Evolutionary conservation across 2,329 filamentous ascomycete genomes (phyloP), one percentile per base, ranked within the genome.

Genomic region (Pestalotiopsis sp.): DNA sequence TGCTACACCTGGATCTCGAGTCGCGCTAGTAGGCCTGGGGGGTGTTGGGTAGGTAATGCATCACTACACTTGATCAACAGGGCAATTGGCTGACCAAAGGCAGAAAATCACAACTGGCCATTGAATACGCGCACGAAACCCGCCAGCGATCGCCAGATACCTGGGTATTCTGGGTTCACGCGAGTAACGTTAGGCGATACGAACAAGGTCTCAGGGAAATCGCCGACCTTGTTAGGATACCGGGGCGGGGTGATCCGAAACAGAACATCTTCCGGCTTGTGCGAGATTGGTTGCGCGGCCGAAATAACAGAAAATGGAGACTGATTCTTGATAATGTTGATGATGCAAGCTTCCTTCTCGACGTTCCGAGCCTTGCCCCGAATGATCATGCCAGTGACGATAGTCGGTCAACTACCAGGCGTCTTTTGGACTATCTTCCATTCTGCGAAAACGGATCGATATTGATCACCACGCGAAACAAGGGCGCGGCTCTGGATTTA

Each of bases 291-390:
- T 72, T 82, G 5, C 74, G 72, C 1, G 72, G 76, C 31, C 70
- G 75, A 60, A 74, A 77, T 52, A 52, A 9, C 6, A 74, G 75
- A 20, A 69, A 56, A 59, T 83, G 80, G 81, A 17, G 77, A 14
- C 71, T 82, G 38, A 70, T 82, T 60, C 73, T 83, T 23, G 80
- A 83, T 56, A 81, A 78, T 68, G 79, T 77, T 56, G 80, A 82
- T 69, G 73, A 82, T 71, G 13, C 58, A 41, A 65, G 74, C 11
- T 69, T 79, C 4, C 76, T 80, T 45, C 75, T 76, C 58, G 39
- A 70, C 61, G 52, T 25, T 13, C 68, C 57, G 63, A 3, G 71
- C 0, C 75, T 73, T 0, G 69, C 76, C 4, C 67, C 78, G 3
- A 66, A 78, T 3, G 64, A 75, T 0, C 68, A 73, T 0, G 71